Conservation (phyloP, 2,329 filamentous ascomycete species). For the Hortaea werneckii region DNA sequence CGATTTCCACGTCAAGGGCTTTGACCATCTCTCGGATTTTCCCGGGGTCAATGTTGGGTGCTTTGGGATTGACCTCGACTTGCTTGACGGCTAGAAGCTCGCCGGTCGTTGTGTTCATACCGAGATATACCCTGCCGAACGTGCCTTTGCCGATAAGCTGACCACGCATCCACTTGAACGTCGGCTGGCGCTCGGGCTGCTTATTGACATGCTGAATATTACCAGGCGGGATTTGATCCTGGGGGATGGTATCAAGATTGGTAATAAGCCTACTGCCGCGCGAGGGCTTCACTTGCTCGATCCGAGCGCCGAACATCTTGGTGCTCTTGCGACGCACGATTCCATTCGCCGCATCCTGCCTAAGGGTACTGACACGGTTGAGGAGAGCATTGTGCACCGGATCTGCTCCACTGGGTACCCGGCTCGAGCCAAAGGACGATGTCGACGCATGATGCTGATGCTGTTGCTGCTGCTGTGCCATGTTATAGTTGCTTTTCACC, state of each 20-base stretch:
- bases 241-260: conserved; percentile 50
- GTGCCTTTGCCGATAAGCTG: conserved; percentile 97
- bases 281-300: conserved; percentile 89
- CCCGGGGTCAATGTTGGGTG: conserved; percentile 32
- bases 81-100: conserved; percentile 98
- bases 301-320: conserved; percentile 98
- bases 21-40: conserved; percentile 94
- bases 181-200: conserved; percentile 63
- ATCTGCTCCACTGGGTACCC: conserved; percentile 11
- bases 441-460: conserved; percentile 18
- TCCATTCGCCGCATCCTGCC: conserved; percentile 30
- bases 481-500: conserved; percentile 75
- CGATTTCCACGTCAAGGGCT: conserved; percentile 93
- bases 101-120: conserved; percentile 98
- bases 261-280: conserved; percentile 48
- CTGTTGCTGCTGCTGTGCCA: conserved; percentile 38
- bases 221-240: conserved; percentile 55
- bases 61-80: conserved; percentile 90
- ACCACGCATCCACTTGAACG: conserved; percentile 98
- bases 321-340: conserved; percentile 89
- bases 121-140: conserved; percentile 94
- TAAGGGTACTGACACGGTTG: conserved; percentile 41
- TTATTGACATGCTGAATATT: conserved; percentile 16
- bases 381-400: conserved; percentile 23
- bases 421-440: conserved; percentile 24